Percentiles rank a stretch among this genome's conserved stretches.
Evolutionary conservation across 257 asterid genomes (phyloP).

Genomic region (Gynochthodes officinalis): DNA sequence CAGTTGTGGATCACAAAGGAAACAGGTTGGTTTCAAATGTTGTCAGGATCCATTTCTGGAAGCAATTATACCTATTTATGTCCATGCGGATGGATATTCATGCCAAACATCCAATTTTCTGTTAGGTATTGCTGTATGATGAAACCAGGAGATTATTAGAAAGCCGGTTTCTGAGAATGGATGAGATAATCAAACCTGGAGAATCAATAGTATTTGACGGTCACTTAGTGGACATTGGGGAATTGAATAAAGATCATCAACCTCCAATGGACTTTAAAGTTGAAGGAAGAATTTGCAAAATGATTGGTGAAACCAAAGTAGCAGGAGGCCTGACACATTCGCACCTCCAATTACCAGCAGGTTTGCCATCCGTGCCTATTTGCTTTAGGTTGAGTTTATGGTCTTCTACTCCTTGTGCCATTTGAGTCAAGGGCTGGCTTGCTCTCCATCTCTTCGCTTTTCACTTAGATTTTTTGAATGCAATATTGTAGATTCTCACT

Average conservation of each 20-base stretch:
- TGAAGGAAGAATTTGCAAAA: conserved; percentile 26
- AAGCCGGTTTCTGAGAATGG: conserved; percentile 62
- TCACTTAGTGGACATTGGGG: conserved; percentile 70
- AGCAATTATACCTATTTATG: neutral
- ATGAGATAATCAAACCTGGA: conserved; percentile 60
- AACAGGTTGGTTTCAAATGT: conserved; percentile 54
- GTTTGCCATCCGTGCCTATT: conserved; percentile 37
- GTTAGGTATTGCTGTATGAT: conserved; percentile 71
- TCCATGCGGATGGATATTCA: conserved; percentile 10
- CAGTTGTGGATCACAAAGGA: conserved; percentile 63
- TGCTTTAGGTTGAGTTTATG: conserved; percentile 18
- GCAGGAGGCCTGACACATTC: conserved; percentile 21
- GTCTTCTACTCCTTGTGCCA: conserved; percentile 12
- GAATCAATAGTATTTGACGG: conserved; percentile 57
- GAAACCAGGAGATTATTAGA: conserved; percentile 53
- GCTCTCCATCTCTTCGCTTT: neutral
- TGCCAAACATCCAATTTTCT: conserved; percentile 3
- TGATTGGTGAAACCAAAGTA: conserved; percentile 26
- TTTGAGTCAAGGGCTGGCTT: conserved; percentile 6
- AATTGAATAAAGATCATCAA: conserved; percentile 41
- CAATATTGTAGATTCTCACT: neutral
- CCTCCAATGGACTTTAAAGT: conserved; percentile 30
- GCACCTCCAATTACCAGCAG: conserved; percentile 28
- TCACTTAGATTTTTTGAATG: neutral
- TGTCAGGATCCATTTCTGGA: neutral